Conservation (phyloP, 2,329 filamentous ascomycete genomes). For the Furcasterigmium sp. region DNA sequence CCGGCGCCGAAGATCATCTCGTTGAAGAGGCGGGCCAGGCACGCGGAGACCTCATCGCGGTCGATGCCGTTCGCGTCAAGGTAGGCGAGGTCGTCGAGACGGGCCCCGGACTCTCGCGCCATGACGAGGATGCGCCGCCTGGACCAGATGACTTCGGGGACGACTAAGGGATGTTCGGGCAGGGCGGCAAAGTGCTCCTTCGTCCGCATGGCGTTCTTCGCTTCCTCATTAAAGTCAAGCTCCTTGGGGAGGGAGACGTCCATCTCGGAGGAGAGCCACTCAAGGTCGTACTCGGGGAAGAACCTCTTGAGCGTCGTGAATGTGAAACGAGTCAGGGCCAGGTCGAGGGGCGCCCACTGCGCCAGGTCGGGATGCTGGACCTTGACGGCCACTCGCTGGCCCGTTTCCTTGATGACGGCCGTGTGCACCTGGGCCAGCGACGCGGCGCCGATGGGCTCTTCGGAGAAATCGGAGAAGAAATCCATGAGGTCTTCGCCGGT, state of each 20-base stretch:
- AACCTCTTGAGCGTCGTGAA: slow-evolving; percentile 86
- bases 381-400: slow-evolving; percentile 89
- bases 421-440: slow-evolving; percentile 93
- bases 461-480: slow-evolving; percentile 80
- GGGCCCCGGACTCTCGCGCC: slow-evolving; percentile 82
- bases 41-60: slow-evolving; percentile 90
- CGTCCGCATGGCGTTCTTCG: slow-evolving; percentile 73
- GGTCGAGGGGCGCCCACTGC: slow-evolving; percentile 84
- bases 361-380: slow-evolving; percentile 88
- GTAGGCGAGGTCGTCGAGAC: slow-evolving; percentile 84
- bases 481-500: slow-evolving; percentile 75
- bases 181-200: slow-evolving; percentile 75
- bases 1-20: slow-evolving; percentile 96
- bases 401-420: slow-evolving; percentile 74
- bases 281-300: slow-evolving; percentile 96
- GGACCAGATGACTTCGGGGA: slow-evolving; percentile 87
- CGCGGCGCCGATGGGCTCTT: slow-evolving; percentile 80
- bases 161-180: slow-evolving; percentile 72
- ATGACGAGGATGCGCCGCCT: slow-evolving; percentile 88
- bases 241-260: slow-evolving; percentile 85
- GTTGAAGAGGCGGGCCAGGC: slow-evolving; percentile 90
- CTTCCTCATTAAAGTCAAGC: slow-evolving; percentile 83
- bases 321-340: slow-evolving; percentile 80
- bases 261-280: slow-evolving; percentile 94
- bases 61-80: slow-evolving; percentile 84